A percentile compares a stretch with the other conserved stretches of the same genome.
Conservation (phyloP, 2,329 filamentous ascomycete species). For the Erysiphe pulchra region DNA sequence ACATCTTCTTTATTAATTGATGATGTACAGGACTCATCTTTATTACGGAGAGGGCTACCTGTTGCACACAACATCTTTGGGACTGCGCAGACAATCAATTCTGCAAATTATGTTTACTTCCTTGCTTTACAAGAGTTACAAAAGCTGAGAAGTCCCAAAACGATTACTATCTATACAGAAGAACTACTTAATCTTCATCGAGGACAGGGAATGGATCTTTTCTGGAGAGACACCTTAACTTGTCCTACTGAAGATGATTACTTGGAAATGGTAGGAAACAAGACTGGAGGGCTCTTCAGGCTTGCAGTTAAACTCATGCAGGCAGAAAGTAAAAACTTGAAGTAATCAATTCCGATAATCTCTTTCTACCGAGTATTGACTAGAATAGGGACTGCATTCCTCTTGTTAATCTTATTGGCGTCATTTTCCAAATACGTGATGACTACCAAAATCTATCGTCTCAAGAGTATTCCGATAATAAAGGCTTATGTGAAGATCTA, state of each 20-base stretch:
- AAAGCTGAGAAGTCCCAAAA: slow-evolving; percentile 39
- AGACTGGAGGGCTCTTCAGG: slow-evolving; percentile 69
- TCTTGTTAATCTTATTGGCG: slow-evolving; percentile 61
- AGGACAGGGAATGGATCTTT: slow-evolving; percentile 77
- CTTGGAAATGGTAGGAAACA: slow-evolving; percentile 82
- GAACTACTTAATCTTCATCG: slow-evolving; percentile 66
- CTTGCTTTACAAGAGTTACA: slow-evolving; percentile 49
- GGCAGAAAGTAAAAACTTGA: slow-evolving; percentile 29
- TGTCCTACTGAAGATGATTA: slow-evolving; percentile 75
- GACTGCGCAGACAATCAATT: slow-evolving; percentile 70
- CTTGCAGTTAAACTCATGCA: slow-evolving; percentile 76
- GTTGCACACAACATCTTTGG: slow-evolving; percentile 72
- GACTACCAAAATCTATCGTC: slow-evolving; percentile 77
- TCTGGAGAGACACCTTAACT: slow-evolving; percentile 65
- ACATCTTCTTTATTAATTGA: slow-evolving; percentile 65
- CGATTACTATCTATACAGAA: slow-evolving; percentile 49
- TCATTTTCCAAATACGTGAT: slow-evolving; percentile 76
- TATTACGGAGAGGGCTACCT: slow-evolving; percentile 52
- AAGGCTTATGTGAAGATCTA: slow-evolving; percentile 83
- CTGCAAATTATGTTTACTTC: slow-evolving; percentile 77
- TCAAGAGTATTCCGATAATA: slow-evolving; percentile 58
- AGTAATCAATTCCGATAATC: slow-evolving; percentile 12
- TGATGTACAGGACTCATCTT: slow-evolving; percentile 64
- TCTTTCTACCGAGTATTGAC: not conserved
- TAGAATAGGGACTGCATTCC: slow-evolving; percentile 39